A percentile compares a stretch with the other conserved stretches of the same genome.
phyloP scores from a whole-genome alignment of 2,329 filamentous ascomycete genomes.

The Penicillium sp. region DNA sequence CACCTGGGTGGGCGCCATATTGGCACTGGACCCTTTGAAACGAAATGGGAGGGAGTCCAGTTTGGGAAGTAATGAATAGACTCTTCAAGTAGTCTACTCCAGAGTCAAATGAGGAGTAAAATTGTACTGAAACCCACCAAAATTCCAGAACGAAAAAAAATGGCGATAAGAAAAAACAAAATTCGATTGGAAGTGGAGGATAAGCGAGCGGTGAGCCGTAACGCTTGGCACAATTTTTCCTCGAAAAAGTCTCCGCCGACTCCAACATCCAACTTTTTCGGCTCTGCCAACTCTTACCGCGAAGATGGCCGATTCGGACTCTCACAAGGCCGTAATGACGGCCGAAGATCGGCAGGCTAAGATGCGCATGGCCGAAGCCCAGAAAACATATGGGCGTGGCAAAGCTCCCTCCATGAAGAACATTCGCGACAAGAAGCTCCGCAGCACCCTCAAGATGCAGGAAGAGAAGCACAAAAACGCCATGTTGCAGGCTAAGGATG shows the following conservation, averaged over 20 bases:
- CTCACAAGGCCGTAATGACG: slow-evolving; percentile 34
- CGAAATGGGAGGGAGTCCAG: slow-evolving; percentile 72
- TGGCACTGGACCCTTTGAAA: slow-evolving; percentile 75
- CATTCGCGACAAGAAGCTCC: slow-evolving; percentile 88
- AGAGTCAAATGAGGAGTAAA: slow-evolving; percentile 6
- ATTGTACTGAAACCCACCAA: slow-evolving; percentile 10
- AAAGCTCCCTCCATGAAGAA: slow-evolving; percentile 71
- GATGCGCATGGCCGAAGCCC: slow-evolving; percentile 55
- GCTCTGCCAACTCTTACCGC: too few species aligned
- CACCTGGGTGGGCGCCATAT: slow-evolving; percentile 71
- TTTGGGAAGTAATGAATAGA: slow-evolving; percentile 18
- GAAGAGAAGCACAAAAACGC: slow-evolving; percentile 85
- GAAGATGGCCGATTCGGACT: slow-evolving; percentile 35
- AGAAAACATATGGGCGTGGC: slow-evolving; percentile 83
- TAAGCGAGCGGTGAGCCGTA: slow-evolving; percentile 37
- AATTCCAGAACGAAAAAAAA: slow-evolving; percentile 17
- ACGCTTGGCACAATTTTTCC: slow-evolving; percentile 45
- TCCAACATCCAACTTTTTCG: slow-evolving; percentile 2
- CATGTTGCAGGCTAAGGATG: slow-evolving; percentile 83
- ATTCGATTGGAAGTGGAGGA: slow-evolving; percentile 42
- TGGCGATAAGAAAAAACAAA: slow-evolving; percentile 38
- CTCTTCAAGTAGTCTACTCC: slow-evolving; percentile 1
- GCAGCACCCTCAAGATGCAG: slow-evolving; percentile 74
- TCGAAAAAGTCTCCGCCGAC: slow-evolving; percentile 15
- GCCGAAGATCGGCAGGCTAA: slow-evolving; percentile 45